Percentiles rank a stretch among this genome's conserved stretches.
These are phyloP conservation scores for Leccinum olivaceopallidum DNA, from an alignment of 768 basidiomycete genomes.

Conservation along the genomic window DNA sequence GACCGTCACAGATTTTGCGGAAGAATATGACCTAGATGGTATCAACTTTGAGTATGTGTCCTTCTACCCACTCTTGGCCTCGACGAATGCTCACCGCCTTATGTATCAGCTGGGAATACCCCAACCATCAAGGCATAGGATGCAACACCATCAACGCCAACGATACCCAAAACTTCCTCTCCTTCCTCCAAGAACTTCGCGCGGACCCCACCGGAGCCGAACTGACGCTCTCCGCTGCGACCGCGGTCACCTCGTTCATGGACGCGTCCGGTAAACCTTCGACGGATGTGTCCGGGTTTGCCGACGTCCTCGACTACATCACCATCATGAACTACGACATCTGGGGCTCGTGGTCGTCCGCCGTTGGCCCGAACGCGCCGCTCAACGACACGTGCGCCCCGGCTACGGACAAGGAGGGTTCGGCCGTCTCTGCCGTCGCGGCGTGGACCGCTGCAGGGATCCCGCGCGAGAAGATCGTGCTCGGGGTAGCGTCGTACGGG, in stretches of 20 bases:
- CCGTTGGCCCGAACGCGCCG: conserved; percentile 78
- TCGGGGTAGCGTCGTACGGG: conserved; percentile 83
- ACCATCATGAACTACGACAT: conserved; percentile 66
- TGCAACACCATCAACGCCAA: conserved; percentile 57
- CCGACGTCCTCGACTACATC: conserved; percentile 63
- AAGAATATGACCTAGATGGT: conserved; percentile 53
- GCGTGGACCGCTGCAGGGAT: conserved; percentile 80
- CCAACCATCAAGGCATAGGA: conserved; percentile 58
- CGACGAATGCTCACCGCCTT: not conserved
- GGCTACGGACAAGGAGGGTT: conserved; percentile 59
- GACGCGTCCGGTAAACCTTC: conserved; percentile 52
- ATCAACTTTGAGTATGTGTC: conserved; percentile 34
- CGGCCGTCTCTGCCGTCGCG: conserved; percentile 68
- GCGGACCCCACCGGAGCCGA: conserved; percentile 49
- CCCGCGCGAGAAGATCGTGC: conserved; percentile 64
- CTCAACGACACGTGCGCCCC: conserved; percentile 74
- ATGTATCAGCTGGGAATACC: conserved; percentile 79
- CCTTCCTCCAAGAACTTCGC: conserved; percentile 64
- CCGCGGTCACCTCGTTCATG: conserved; percentile 61
- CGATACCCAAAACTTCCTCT: conserved; percentile 83
- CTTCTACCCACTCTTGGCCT: not conserved
- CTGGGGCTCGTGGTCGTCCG: conserved; percentile 34
- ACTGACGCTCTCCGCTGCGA: conserved; percentile 67
- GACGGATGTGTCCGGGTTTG: conserved; percentile 67
- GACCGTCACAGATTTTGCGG: conserved; percentile 48